Evolutionary conservation across 2,329 filamentous ascomycete species (phyloP).

Genomic region (Aspergillus terreus): DNA sequence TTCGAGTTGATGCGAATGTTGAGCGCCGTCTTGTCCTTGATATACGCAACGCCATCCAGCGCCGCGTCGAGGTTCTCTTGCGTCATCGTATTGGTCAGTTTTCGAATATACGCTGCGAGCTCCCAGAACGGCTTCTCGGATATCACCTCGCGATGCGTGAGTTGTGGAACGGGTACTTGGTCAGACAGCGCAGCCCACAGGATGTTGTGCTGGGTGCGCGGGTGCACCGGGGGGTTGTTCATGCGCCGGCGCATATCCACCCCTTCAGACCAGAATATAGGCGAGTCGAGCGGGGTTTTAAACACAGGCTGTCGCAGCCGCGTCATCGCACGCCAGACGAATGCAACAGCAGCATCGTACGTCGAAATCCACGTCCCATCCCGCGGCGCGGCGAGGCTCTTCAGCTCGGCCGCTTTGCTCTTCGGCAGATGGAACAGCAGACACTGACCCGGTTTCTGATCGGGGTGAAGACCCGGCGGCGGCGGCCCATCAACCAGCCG

Average conservation of each 20-base stretch:
- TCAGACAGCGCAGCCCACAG: slow-evolving; percentile 23
- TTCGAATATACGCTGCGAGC: slow-evolving; percentile 35
- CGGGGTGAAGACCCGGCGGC: slow-evolving; percentile 10
- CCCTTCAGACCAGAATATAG: slow-evolving; percentile 32
- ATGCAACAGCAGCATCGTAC: slow-evolving; percentile 41
- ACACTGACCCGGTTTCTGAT: slow-evolving; percentile 21
- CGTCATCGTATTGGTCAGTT: slow-evolving; percentile 31
- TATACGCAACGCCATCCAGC: slow-evolving; percentile 28
- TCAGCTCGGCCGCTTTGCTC: slow-evolving; percentile 42
- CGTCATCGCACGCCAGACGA: slow-evolving; percentile 39
- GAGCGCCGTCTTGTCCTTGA: slow-evolving; percentile 35
- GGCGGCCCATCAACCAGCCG: slow-evolving; percentile 11
- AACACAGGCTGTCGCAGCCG: slow-evolving; percentile 31
- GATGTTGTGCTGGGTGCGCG: slow-evolving; percentile 36
- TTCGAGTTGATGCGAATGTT: slow-evolving; percentile 31
- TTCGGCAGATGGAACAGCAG: slow-evolving; percentile 45
- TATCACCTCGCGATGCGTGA: slow-evolving; percentile 31
- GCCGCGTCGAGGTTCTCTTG: slow-evolving; percentile 25
- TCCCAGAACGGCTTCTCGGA: slow-evolving; percentile 30
- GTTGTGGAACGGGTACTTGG: slow-evolving; percentile 21
- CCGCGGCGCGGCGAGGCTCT: slow-evolving; percentile 31
- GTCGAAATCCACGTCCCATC: slow-evolving; percentile 43
- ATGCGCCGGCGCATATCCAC: slow-evolving; percentile 38
- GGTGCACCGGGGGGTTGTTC: slow-evolving; percentile 25
- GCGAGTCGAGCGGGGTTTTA: slow-evolving; percentile 21